phyloP scores from a whole-genome alignment of 352 stramenopile species.

The Phytophthora aleatoria region DNA sequence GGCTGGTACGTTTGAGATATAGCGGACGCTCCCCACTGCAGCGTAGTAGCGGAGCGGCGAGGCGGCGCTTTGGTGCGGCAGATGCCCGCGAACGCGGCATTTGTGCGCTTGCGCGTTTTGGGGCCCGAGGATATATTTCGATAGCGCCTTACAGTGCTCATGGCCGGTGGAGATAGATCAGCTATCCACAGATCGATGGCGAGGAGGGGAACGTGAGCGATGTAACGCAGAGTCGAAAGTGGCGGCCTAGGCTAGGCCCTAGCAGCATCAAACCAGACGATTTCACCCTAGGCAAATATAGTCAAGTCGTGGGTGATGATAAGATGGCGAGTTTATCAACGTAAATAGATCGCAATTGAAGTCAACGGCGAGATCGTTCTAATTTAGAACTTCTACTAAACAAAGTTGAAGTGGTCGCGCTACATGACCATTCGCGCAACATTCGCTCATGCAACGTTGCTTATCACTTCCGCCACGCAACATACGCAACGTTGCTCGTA shows the following conservation, averaged over 20 bases:
- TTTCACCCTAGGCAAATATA: constrained; percentile 14
- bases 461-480: background rate
- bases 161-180: constrained; percentile 13
- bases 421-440: too few species aligned
- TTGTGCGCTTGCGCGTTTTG: constrained; percentile 35
- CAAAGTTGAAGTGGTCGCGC: too few species aligned
- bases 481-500: background rate
- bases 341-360: constrained; percentile 9
- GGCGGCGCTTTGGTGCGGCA: constrained; percentile 21
- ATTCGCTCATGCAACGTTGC: too few species aligned
- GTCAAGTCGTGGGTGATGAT: background rate
- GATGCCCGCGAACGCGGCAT: constrained; percentile 22
- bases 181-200: too few species aligned
- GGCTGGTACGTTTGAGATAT: constrained; percentile 19
- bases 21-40: constrained; percentile 23
- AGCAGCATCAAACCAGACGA: background rate
- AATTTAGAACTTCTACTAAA: too few species aligned
- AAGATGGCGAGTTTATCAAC: constrained; percentile 18
- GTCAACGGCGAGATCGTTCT: too few species aligned
- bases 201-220: too few species aligned
- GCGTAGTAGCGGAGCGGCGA: constrained; percentile 23
- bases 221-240: constrained; percentile 14
- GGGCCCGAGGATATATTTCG: constrained; percentile 25
- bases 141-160: constrained; percentile 28
- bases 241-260: background rate